Evolutionary conservation across 768 basidiomycete species (phyloP), one percentile per base, ranked within the genome.

Genomic region (Fomitopsis pulvina): DNA sequence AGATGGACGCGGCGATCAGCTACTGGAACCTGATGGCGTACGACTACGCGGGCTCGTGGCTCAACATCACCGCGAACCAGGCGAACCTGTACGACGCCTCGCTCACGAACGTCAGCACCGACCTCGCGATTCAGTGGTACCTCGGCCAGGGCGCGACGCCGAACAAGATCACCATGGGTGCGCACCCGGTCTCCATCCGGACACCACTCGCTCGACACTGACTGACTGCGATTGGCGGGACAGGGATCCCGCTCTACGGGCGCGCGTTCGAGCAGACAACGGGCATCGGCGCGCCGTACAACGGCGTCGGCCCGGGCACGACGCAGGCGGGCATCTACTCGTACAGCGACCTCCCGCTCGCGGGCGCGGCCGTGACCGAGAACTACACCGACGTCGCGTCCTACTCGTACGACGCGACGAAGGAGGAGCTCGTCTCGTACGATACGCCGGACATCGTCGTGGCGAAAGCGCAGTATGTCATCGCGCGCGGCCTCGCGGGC

Each of bases 11-110:
- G 16, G 81, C 79, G 6, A 61, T 92, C 45, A 76, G 71, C 41
- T 87, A 80, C 68, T 91, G 87, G 87, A 89, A 92, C 60, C 63
- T 92, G 46, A 91, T 92, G 89, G 80, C 80, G 14, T 85, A 85
- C 54, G 84, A 88, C 61, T 89, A 87, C 62, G 77, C 86, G 39
- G 87, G 87, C 1, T 81, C 85, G 1, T 92, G 88, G 88, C 64
- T 84, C 27, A 75, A 25, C 29, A 56, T 21, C 14, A 41, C n/a
- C 2, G 40, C 21, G 16, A 24, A n/a, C 30, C 48, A 12, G 60
- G 84, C 87, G 5, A 87, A 85, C 57, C 59, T 91, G 4, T 91
- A 83, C 58, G 79, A 80, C 27, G 83, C 82, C 16, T 66, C 65
- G 2, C 74, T 78, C 45, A 85, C 83, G 3, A 73, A 72, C 12